Conservation (phyloP, 192 early-diverging fungal genomes). For the Mortierella antarctica region DNA sequence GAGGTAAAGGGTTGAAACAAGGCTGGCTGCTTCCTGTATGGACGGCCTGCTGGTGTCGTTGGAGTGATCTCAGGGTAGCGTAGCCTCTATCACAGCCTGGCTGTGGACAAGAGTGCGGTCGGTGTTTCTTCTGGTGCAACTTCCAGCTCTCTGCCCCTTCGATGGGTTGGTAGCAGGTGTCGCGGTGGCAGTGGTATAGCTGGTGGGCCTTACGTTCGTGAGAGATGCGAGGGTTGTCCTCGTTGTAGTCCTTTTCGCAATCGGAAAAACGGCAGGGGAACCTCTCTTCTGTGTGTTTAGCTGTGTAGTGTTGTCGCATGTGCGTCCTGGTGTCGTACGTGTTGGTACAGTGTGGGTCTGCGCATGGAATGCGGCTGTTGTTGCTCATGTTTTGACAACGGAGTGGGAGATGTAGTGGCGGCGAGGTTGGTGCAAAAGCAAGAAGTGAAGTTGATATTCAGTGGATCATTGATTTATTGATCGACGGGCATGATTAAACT, state of each 20-base stretch:
- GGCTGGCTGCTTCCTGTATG: slow-evolving; percentile 12
- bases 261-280: slow-evolving; percentile 18
- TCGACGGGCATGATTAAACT: no score
- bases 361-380: slow-evolving; percentile 16
- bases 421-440: slow-evolving; percentile 14
- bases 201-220: slow-evolving; percentile 10
- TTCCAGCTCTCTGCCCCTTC: slow-evolving; percentile 19
- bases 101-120: slow-evolving; percentile 13
- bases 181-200: slow-evolving; percentile 14
- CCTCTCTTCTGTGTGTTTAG: slow-evolving; percentile 16
- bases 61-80: background rate
- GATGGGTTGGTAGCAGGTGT: slow-evolving; percentile 11
- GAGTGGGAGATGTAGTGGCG: background rate
- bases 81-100: slow-evolving; percentile 18
- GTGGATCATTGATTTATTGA: no score
- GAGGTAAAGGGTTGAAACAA: slow-evolving; percentile 10
- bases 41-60: background rate
- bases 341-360: slow-evolving; percentile 16
- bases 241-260: slow-evolving; percentile 2
- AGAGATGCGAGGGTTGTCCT: background rate
- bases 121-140: slow-evolving; percentile 16
- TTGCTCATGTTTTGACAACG: slow-evolving; percentile 20
- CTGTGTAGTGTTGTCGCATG: slow-evolving; percentile 19
- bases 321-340: background rate
- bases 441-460: background rate